These are phyloP conservation scores for Fusarium camptoceras DNA, from an alignment of 2,329 filamentous ascomycete genomes.

Conservation along the genomic window DNA sequence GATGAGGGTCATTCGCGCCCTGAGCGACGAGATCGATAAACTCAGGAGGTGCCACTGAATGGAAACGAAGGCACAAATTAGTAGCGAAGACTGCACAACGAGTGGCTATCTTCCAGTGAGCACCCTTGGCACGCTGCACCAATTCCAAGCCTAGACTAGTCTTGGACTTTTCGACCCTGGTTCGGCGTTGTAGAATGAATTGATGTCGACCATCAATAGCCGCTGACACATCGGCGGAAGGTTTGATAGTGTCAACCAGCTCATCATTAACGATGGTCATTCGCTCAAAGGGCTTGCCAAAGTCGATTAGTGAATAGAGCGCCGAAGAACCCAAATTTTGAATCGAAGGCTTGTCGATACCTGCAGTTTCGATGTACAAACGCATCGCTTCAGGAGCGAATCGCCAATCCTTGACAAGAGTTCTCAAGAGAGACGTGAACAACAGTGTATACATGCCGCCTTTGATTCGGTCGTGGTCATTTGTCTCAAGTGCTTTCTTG, in stretches of 20 bases:
- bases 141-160: conserved; percentile 82
- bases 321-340: conserved; percentile 87
- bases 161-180: conserved; percentile 86
- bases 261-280: conserved; percentile 84
- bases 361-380: conserved; percentile 88
- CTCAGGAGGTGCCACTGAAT: conserved; percentile 82
- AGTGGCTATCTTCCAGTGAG: conserved; percentile 97
- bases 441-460: conserved; percentile 91
- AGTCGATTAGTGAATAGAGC: conserved; percentile 89
- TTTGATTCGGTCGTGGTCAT: conserved; percentile 92
- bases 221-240: conserved; percentile 70
- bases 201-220: conserved; percentile 71
- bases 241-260: conserved; percentile 77
- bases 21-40: conserved; percentile 85
- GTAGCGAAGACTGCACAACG: conserved; percentile 91
- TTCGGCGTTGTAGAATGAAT: conserved; percentile 79
- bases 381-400: conserved; percentile 92
- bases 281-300: conserved; percentile 87
- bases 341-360: conserved; percentile 93
- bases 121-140: conserved; percentile 78
- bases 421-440: conserved; percentile 89
- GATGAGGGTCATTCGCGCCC: conserved; percentile 91
- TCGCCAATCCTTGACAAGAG: conserved; percentile 91
- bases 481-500: conserved; percentile 79
- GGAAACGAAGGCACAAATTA: conserved; percentile 91